Conservation (phyloP, 495 filamentous ascomycete species). For the Aspergillus olivimuriae region DNA sequence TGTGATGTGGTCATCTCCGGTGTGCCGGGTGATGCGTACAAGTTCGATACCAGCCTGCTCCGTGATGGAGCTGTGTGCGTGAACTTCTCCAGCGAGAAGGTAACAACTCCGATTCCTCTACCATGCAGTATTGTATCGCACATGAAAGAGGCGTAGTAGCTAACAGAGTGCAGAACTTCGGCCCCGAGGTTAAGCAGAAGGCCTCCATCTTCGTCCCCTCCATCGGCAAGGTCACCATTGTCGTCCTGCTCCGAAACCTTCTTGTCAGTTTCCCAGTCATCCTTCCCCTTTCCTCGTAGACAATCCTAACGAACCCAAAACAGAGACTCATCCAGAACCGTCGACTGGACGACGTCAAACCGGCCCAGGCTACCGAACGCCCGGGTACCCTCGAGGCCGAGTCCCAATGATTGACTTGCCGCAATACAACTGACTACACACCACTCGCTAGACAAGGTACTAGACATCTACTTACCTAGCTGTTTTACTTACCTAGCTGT, state of each 20-base stretch:
- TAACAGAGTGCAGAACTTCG: slow-evolving; percentile 80
- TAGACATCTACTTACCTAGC: too few species aligned
- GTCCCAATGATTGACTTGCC: slow-evolving; percentile 15
- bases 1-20: slow-evolving; percentile 94
- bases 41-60: slow-evolving; percentile 76
- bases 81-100: slow-evolving; percentile 93
- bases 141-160: too few species aligned
- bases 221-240: slow-evolving; percentile 95
- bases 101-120: slow-evolving; percentile 17
- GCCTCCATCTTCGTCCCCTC: slow-evolving; percentile 96
- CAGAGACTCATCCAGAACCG: slow-evolving; percentile 48
- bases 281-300: background rate
- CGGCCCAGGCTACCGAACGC: slow-evolving; percentile 38
- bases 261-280: slow-evolving; percentile 59
- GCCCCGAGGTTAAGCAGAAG: slow-evolving; percentile 78
- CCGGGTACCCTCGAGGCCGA: slow-evolving; percentile 37
- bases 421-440: too few species aligned
- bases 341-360: slow-evolving; percentile 38
- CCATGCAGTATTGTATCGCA: background rate
- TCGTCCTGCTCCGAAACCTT: slow-evolving; percentile 81
- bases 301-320: slow-evolving; percentile 1
- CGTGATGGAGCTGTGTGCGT: slow-evolving; percentile 90
- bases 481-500: too few species aligned
- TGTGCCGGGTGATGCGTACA: slow-evolving; percentile 80
- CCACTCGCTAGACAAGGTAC: too few species aligned